phyloP scores from a whole-genome alignment of 768 basidiomycete species.

The Russula brevipes region DNA sequence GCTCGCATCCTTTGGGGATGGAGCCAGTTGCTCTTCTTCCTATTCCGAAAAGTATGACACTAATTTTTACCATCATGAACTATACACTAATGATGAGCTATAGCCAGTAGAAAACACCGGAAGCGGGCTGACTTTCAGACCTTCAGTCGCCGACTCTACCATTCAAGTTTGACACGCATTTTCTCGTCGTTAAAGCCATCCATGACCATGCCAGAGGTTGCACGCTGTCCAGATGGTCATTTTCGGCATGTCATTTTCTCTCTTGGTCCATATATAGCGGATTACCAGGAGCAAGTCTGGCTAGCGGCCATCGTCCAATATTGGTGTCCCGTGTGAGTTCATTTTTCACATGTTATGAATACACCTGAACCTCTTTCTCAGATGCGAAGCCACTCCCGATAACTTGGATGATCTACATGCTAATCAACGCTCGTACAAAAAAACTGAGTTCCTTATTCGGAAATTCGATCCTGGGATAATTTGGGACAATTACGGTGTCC shows the following conservation, averaged over 20 bases:
- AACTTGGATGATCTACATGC: constrained; percentile 2
- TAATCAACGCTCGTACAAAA: background rate
- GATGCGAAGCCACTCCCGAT: constrained; percentile 4
- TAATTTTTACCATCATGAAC: no score
- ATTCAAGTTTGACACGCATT: background rate
- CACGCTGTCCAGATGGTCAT: constrained; percentile 32
- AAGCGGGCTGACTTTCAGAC: background rate
- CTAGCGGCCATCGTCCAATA: constrained; percentile 27
- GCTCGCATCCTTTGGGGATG: background rate
- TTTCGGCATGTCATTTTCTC: constrained; percentile 30
- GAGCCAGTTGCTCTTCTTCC: background rate
- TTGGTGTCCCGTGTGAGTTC: constrained; percentile 31
- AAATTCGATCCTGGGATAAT: constrained; percentile 22
- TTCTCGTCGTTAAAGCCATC: background rate
- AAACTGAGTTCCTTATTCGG: constrained; percentile 19
- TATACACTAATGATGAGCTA: no score
- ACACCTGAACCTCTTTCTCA: background rate
- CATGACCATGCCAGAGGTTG: background rate
- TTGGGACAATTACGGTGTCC: constrained; percentile 31
- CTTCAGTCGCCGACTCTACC: background rate
- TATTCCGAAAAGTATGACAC: background rate
- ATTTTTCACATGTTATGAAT: no score
- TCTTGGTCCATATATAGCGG: constrained; percentile 34
- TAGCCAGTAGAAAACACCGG: background rate
- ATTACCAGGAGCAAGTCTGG: background rate